These are phyloP conservation scores for Allium fistulosum DNA, from an alignment of 106 monocot species.

Conservation along the genomic window DNA sequence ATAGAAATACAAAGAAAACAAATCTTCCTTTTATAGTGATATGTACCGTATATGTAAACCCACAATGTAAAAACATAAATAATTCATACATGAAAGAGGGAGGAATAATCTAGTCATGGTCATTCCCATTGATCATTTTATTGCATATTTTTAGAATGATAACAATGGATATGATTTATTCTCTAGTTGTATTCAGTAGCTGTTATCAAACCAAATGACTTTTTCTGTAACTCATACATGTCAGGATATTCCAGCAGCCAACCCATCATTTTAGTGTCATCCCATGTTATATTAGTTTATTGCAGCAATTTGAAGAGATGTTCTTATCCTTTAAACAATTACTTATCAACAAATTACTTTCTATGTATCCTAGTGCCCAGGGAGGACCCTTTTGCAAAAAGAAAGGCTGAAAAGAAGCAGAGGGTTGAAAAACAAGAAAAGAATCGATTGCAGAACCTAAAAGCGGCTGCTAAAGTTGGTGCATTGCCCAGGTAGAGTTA, in stretches of 20 bases:
- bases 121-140: too few relatives aligned
- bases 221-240: not conserved
- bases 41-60: too few relatives aligned
- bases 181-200: not conserved
- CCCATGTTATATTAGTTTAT: not conserved
- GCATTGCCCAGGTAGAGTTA: slow-evolving; percentile 87
- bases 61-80: too few relatives aligned
- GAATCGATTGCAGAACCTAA: slow-evolving; percentile 73
- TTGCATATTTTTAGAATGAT: too few relatives aligned
- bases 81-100: too few relatives aligned
- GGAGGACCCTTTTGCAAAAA: slow-evolving; percentile 82
- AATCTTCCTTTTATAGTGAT: too few relatives aligned
- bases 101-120: too few relatives aligned
- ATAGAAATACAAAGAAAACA: too few relatives aligned
- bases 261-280: too few relatives aligned
- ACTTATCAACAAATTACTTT: not conserved
- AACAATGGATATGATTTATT: not conserved
- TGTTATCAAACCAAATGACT: not conserved
- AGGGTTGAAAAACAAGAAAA: slow-evolving; percentile 83
- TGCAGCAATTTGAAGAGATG: not conserved
- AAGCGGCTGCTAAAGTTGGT: slow-evolving; percentile 55
- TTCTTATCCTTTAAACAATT: not conserved
- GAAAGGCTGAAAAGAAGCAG: slow-evolving; percentile 65
- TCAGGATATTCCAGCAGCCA: too few relatives aligned
- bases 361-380: slow-evolving; percentile 57